Conservation (phyloP, 2,329 filamentous ascomycete species). For the Colletotrichum shisoi region DNA sequence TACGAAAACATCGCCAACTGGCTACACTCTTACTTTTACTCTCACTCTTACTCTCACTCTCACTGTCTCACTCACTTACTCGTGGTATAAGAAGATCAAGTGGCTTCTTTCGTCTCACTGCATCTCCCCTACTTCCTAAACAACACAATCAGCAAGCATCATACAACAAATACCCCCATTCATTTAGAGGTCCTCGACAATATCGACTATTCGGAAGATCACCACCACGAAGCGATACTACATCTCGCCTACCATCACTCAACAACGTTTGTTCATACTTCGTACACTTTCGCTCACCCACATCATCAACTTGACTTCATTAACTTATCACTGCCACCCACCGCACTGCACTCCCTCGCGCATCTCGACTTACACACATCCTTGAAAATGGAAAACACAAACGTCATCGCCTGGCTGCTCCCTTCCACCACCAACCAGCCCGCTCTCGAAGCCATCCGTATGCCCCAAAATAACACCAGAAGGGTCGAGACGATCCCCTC, state of each 20-base stretch:
- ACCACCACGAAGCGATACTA: not conserved
- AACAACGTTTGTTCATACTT: not conserved
- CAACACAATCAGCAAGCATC: constrained; percentile 15
- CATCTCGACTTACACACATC: too few relatives aligned
- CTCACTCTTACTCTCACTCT: not conserved
- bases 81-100: constrained; percentile 36
- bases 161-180: constrained; percentile 15
- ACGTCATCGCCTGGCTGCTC: constrained; percentile 40
- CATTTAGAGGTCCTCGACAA: constrained; percentile 20
- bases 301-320: not conserved
- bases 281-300: constrained; percentile 1
- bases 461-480: constrained; percentile 32
- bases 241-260: constrained; percentile 17
- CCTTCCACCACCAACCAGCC: constrained; percentile 37
- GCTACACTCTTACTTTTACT: not conserved
- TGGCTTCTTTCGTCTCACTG: constrained; percentile 21
- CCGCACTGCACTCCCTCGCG: not conserved
- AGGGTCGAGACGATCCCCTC: constrained; percentile 31
- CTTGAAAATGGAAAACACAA: constrained; percentile 29
- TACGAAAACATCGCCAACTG: constrained; percentile 39
- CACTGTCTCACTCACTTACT: not conserved
- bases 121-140: constrained; percentile 4
- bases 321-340: not conserved
- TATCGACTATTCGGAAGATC: constrained; percentile 2
- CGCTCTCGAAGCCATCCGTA: constrained; percentile 34